Base-by-base conservation (phyloP, 1,284 basidiomycete species). In the Schizopora paradoxa region DNA sequence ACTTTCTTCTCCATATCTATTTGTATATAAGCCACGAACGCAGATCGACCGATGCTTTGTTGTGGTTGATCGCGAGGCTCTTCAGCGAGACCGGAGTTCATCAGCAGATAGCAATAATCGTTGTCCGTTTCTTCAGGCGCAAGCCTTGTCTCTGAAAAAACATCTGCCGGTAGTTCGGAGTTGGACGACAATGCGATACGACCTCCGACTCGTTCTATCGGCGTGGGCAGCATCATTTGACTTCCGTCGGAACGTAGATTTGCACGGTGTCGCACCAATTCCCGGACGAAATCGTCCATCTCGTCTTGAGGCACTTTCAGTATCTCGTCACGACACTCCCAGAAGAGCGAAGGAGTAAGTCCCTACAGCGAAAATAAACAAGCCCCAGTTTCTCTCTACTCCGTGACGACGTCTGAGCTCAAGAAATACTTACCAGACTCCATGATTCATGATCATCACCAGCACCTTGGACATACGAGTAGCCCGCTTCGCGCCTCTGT, bases 381-480 rank as follows among this genome's bases (percentile, higher is more conserved):
- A 38, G 10, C 38, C 21, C 34, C 28, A 27, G 22, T 8, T 33
- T 25, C 39, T 22, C n/a, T 48, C 23, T 47, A 21, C 34, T n/a
- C 18, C 32, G 25, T 5, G 39, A 37, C 23, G 6, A 22, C 27
- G 43, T 37, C 21, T 25, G 28, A 41, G 47, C 34, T 35, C 41
- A 37, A 33, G 6, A 36, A n/a, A 22, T 5, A 60, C 72, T 29
- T 34, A 85, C 86, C 77, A 76, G 76, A 31, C 85, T 77, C 90
- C 90, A 93, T 6, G 84, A 67, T 59, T 93, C 91, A 56, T 93
- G 89, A 56, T 93, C 91, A 57, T 93, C 90, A 0, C 90, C 91
- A 0, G 86, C 87, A 2, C 91, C 91, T 62, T 94, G 91, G 6
- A 94, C 77, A 56, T 94, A 94, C 4, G 77, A 69, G 57, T 79